phyloP scores from a whole-genome alignment of 1,284 basidiomycete species.

The Ceratobasidium sp. region DNA sequence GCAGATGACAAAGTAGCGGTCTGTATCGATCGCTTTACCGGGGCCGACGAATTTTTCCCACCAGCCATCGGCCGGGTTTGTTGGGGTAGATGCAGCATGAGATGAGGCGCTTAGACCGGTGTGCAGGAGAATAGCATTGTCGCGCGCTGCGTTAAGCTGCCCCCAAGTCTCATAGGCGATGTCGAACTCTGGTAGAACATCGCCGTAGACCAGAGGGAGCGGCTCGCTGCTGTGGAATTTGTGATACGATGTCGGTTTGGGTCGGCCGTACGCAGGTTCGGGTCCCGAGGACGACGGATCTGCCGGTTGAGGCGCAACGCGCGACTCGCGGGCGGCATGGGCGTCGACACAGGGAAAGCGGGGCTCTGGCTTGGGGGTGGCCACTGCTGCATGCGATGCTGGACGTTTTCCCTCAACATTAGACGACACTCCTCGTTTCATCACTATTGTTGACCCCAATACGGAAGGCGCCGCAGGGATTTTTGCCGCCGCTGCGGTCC shows the following conservation, averaged over 20 bases:
- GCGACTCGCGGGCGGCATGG: slow-evolving; percentile 71
- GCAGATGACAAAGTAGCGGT: slow-evolving; percentile 88
- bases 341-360: slow-evolving; percentile 81
- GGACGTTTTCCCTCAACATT: slow-evolving; percentile 35
- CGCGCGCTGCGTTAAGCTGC: slow-evolving; percentile 75
- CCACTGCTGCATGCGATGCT: slow-evolving; percentile 22
- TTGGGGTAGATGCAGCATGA: slow-evolving; percentile 86
- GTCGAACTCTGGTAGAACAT: slow-evolving; percentile 79
- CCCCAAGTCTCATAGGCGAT: slow-evolving; percentile 99
- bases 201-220: slow-evolving; percentile 78
- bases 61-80: slow-evolving; percentile 91
- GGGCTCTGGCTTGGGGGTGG: slow-evolving; percentile 50
- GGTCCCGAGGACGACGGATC: slow-evolving; percentile 62
- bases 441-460: background rate
- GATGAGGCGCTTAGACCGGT: slow-evolving; percentile 96
- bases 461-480: background rate
- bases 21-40: slow-evolving; percentile 91
- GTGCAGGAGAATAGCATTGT: slow-evolving; percentile 96
- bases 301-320: slow-evolving; percentile 50
- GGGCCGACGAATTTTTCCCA: slow-evolving; percentile 99
- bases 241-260: slow-evolving; percentile 73
- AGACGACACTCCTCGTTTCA: slow-evolving; percentile 18
- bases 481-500: background rate
- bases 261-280: slow-evolving; percentile 80
- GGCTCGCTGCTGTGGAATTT: slow-evolving; percentile 71